Evolutionary conservation across 192 early-diverging fungal species (phyloP).

Genomic region (Entomortierella beljakovae): DNA sequence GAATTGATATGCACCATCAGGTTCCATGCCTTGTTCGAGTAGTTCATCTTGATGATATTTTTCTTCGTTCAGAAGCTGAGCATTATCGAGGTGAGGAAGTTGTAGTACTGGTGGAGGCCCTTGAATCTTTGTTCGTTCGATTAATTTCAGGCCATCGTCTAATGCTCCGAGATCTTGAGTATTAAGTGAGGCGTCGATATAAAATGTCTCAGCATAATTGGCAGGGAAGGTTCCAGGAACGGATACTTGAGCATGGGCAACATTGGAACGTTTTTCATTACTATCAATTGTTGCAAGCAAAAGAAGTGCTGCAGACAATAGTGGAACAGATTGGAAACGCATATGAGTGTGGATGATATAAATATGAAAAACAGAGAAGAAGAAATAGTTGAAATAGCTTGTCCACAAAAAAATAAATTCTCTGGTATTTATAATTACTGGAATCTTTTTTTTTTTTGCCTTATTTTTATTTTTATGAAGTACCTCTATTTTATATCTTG

Average conservation of each 20-base stretch:
- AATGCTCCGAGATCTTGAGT: not conserved
- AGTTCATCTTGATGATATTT: not conserved
- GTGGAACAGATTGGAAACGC: not conserved
- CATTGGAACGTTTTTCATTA: not conserved
- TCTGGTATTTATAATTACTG: too few relatives aligned
- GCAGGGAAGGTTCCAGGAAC: slow-evolving; percentile 34
- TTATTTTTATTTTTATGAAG: not conserved
- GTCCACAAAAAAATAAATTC: too few relatives aligned
- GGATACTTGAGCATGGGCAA: slow-evolving; percentile 44
- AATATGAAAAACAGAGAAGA: not conserved
- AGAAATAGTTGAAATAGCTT: not conserved
- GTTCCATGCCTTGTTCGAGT: not conserved
- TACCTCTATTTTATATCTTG: too few relatives aligned
- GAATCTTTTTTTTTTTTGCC: too few relatives aligned
- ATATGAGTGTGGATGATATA: not conserved
- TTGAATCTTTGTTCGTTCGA: not conserved
- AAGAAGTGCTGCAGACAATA: slow-evolving; percentile 8
- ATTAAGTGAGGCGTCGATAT: not conserved
- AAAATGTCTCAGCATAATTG: slow-evolving; percentile 20
- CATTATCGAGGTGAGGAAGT: slow-evolving; percentile 33
- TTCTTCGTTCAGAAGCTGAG: slow-evolving; percentile 31
- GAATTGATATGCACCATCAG: slow-evolving; percentile 51
- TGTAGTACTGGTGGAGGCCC: slow-evolving; percentile 8
- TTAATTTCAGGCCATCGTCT: not conserved
- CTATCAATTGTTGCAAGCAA: slow-evolving; percentile 11